Evolutionary conservation across 441 rosid genomes (phyloP), one percentile per base, ranked within the genome.

Genomic region (Kokia cookei): DNA sequence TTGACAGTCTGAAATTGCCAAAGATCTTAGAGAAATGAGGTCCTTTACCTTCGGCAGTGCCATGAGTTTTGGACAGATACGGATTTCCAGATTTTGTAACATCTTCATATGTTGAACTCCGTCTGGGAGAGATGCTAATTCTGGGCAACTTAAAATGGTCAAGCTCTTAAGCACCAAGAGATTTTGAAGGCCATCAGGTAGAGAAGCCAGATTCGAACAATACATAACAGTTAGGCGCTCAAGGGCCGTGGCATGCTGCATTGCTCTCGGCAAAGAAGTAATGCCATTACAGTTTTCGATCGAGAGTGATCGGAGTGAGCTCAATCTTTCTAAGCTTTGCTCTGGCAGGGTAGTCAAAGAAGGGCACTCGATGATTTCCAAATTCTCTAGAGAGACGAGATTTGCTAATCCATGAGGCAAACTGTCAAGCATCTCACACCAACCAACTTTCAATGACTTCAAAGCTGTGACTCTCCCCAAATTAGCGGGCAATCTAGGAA

Each of bases 321-420:
- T 69, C 64, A 79, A 63, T 43, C 78, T 75, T 71, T 51, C 35
- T 13, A 79, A 43, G 24, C 71, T 65, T 7, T 63, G 48, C 24
- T 67, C 79, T 47, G 82, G 77, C 45, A 82, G 43, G 26, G 76
- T 7, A 2, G 2, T n/a, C 26, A 82, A 55, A 51, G 71, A 48
- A 43, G 47, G 75, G 65, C 85, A 82, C 68, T 77, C 79, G 14
- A 47, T 66, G 26, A 82, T 72, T 43, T 82, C 82, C 71, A 82
- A 35, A 7, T 68, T 67, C 69, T 82, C 85, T 48, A 82, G 51
- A 2, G 75, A 17, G 7, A 35, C 57, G 63, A 79, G 81, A 19
- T 82, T 57, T 27, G 59, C 69, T 15, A 79, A 61, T 7, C 60
- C 77, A 5, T 42, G 71, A 24, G 81, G 78, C 73, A 77, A 48